phyloP scores from a whole-genome alignment of 2,329 filamentous ascomycete genomes.

The Xylaria sp. region DNA sequence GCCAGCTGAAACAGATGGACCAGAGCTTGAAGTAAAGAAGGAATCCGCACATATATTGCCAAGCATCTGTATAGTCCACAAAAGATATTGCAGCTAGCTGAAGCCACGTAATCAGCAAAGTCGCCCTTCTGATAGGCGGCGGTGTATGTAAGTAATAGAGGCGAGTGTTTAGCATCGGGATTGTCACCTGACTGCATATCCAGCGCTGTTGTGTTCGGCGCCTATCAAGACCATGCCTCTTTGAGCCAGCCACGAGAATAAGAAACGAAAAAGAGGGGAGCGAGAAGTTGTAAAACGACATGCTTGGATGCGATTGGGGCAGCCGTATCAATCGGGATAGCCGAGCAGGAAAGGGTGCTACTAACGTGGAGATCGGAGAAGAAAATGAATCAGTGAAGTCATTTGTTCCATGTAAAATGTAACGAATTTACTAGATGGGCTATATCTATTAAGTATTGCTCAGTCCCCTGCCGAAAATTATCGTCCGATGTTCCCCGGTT shows the following conservation, averaged over 20 bases:
- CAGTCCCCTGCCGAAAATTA: neutral
- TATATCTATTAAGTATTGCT: constrained; percentile 1
- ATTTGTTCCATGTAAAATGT: neutral
- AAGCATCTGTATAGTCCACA: constrained; percentile 17
- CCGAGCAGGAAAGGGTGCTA: neutral
- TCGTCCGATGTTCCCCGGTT: neutral
- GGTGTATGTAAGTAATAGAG: neutral
- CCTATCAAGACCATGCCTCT: constrained; percentile 8
- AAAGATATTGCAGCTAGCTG: constrained; percentile 20
- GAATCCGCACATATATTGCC: constrained; percentile 13
- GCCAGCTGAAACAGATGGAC: constrained; percentile 27
- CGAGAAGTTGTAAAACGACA: neutral
- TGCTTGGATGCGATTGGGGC: neutral
- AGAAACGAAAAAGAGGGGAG: neutral
- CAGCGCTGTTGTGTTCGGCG: neutral
- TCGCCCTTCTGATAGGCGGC: neutral
- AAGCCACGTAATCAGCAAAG: neutral
- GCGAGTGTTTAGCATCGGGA: neutral
- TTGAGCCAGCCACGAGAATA: constrained; percentile 4
- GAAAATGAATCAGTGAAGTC: constrained; percentile 9
- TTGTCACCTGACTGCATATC: neutral
- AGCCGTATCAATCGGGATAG: constrained; percentile 5
- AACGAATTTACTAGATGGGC: neutral
- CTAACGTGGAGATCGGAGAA: constrained; percentile 1
- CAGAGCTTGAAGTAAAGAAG: neutral